Conservation (phyloP, 2,329 filamentous ascomycete genomes). For the Cladophialophora yegresii region DNA sequence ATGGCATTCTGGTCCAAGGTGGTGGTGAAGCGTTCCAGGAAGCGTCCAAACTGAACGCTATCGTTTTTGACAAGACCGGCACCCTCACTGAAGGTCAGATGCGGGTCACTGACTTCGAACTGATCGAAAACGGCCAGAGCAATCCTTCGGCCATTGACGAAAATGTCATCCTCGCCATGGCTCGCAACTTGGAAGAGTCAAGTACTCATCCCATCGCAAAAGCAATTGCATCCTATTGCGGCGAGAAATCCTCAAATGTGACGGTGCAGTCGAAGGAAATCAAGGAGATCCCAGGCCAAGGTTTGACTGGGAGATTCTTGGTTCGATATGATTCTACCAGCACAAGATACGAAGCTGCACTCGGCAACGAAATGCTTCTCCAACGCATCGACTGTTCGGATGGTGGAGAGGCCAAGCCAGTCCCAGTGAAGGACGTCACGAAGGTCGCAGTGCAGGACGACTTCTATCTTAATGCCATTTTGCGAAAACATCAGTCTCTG, state of each 20-base stretch:
- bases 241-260: conserved; percentile 33
- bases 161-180: conserved; percentile 48
- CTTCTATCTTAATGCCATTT: conserved; percentile 21
- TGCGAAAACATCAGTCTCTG: conserved; percentile 34
- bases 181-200: conserved; percentile 58
- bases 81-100: conserved; percentile 71
- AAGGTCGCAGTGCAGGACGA: conserved; percentile 7
- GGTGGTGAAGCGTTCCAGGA: conserved; percentile 85
- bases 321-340: conserved; percentile 37
- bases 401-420: not conserved
- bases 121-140: conserved; percentile 39
- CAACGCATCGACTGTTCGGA: conserved; percentile 26
- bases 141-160: conserved; percentile 33
- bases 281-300: conserved; percentile 60
- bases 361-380: conserved; percentile 61
- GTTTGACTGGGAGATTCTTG: conserved; percentile 57
- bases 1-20: conserved; percentile 80
- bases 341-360: conserved; percentile 50
- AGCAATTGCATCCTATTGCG: conserved; percentile 56
- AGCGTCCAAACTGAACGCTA: conserved; percentile 72
- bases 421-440: not conserved
- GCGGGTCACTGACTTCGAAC: conserved; percentile 55
- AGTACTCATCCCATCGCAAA: conserved; percentile 63
- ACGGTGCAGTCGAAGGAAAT: conserved; percentile 45
- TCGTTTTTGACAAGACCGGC: conserved; percentile 88